phyloP scores from a whole-genome alignment of 1,284 basidiomycete genomes.

The Meripilus lineatus region DNA sequence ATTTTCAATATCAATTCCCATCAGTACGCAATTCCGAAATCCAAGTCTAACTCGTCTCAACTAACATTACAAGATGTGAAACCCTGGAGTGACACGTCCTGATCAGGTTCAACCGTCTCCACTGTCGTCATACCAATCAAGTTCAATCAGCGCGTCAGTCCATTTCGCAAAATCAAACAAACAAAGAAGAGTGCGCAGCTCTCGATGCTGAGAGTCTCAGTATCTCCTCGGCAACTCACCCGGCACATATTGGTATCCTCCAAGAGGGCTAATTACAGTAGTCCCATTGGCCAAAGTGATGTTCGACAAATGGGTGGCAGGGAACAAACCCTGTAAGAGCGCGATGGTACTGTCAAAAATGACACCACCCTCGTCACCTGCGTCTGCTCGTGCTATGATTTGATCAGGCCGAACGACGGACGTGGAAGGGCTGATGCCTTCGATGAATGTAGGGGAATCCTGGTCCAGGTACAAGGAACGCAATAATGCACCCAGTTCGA shows the following conservation, averaged over 20 bases:
- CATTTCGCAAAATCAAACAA: neutral
- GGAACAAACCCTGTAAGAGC: slow-evolving; percentile 44
- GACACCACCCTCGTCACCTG: slow-evolving; percentile 47
- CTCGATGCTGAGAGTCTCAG: neutral
- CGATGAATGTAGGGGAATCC: slow-evolving; percentile 25
- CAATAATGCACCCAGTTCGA: slow-evolving; percentile 35
- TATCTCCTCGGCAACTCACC: too few species aligned
- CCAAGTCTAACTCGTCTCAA: too few species aligned
- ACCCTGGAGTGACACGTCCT: slow-evolving; percentile 39
- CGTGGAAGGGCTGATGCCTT: slow-evolving; percentile 21
- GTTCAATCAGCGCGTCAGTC: too few species aligned
- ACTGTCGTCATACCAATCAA: slow-evolving; percentile 18
- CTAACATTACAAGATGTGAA: slow-evolving; percentile 41
- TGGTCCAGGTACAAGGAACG: slow-evolving; percentile 32
- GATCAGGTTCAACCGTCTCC: slow-evolving; percentile 39
- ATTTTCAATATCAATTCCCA: neutral
- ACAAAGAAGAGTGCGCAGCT: slow-evolving; percentile 2
- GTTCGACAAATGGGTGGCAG: slow-evolving; percentile 29
- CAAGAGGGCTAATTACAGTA: slow-evolving; percentile 38
- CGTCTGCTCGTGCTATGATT: slow-evolving; percentile 39
- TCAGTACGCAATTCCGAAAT: too few species aligned
- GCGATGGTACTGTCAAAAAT: slow-evolving; percentile 45
- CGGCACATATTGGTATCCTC: slow-evolving; percentile 59
- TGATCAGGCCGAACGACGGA: slow-evolving; percentile 30
- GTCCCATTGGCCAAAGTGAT: slow-evolving; percentile 44